Percentiles rank a stretch among this genome's conserved stretches.
phyloP scores from a whole-genome alignment of 768 basidiomycete genomes.

The Mrakia gelida region DNA sequence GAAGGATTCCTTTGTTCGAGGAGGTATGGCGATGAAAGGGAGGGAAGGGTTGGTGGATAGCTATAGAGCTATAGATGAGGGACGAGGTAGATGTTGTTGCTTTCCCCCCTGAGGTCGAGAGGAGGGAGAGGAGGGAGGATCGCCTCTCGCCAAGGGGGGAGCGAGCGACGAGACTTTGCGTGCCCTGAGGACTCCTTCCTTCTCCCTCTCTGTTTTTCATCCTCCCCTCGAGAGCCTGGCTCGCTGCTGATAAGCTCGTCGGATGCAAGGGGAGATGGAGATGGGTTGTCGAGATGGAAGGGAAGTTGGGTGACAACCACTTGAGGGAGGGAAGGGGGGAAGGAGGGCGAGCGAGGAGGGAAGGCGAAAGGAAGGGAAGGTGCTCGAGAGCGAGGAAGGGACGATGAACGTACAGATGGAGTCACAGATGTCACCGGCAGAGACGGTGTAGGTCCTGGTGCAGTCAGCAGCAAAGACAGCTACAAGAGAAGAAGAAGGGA shows the following conservation, averaged over 20 bases:
- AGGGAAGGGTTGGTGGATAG: neutral
- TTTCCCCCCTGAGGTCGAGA: too few relatives aligned
- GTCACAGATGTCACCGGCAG: slow-evolving; percentile 32
- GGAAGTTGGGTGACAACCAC: neutral
- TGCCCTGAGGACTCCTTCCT: neutral
- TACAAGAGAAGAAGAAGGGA: neutral
- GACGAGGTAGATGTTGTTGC: too few relatives aligned
- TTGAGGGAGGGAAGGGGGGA: neutral
- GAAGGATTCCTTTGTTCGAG: too few relatives aligned
- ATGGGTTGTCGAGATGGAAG: neutral
- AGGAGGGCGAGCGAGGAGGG: too few relatives aligned
- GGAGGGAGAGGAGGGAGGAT: neutral
- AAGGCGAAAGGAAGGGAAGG: neutral
- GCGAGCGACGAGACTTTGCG: neutral
- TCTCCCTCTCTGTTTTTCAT: neutral
- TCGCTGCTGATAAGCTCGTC: neutral
- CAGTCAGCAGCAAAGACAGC: slow-evolving; percentile 21
- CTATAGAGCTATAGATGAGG: too few relatives aligned
- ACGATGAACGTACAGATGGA: slow-evolving; percentile 25
- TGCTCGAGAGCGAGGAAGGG: neutral
- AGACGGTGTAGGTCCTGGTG: slow-evolving; percentile 31
- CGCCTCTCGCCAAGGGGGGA: slow-evolving; percentile 2
- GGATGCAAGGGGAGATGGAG: neutral
- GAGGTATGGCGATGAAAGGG: neutral
- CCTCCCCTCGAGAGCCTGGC: neutral